A percentile compares a stretch with the other conserved stretches of the same genome.
Evolutionary conservation across 2,329 filamentous ascomycete species (phyloP).

Genomic region (Colletotrichum tabaci): DNA sequence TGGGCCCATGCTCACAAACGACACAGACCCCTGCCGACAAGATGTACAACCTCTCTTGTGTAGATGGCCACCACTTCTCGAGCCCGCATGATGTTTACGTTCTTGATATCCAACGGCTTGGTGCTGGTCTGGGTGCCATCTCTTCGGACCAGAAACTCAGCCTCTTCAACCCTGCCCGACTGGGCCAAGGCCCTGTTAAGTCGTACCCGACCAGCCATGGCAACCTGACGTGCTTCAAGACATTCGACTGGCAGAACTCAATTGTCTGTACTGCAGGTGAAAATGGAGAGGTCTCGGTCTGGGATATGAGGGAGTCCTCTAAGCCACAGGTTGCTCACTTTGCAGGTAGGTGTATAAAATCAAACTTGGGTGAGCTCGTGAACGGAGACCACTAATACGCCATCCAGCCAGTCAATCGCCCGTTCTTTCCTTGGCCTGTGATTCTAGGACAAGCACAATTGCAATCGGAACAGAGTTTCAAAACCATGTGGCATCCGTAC

Average conservation of each 20-base stretch:
- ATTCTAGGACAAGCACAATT: conserved; percentile 69
- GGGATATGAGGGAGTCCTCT: conserved; percentile 71
- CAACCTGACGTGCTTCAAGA: conserved; percentile 75
- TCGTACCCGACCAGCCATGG: conserved; percentile 68
- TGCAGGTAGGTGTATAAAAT: conserved; percentile 56
- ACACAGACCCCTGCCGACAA: not conserved
- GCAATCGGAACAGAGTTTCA: conserved; percentile 82
- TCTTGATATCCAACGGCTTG: conserved; percentile 69
- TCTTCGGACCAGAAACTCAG: conserved; percentile 80
- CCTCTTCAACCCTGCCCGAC: conserved; percentile 72
- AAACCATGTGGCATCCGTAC: conserved; percentile 72
- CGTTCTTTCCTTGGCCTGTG: conserved; percentile 77
- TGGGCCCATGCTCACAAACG: conserved; percentile 24
- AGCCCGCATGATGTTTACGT: conserved; percentile 66
- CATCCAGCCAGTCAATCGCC: conserved; percentile 60
- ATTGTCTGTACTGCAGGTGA: conserved; percentile 79
- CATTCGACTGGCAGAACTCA: conserved; percentile 66
- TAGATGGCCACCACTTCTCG: conserved; percentile 58
- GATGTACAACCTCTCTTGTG: conserved; percentile 60
- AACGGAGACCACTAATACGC: conserved; percentile 42
- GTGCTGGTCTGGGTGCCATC: conserved; percentile 71
- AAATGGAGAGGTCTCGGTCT: conserved; percentile 76
- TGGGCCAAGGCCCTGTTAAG: conserved; percentile 66
- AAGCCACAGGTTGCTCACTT: conserved; percentile 60
- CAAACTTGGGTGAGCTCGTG: conserved; percentile 7